Base-by-base conservation (phyloP, 2,329 filamentous ascomycete genomes). In the Anthostomella pinea region DNA sequence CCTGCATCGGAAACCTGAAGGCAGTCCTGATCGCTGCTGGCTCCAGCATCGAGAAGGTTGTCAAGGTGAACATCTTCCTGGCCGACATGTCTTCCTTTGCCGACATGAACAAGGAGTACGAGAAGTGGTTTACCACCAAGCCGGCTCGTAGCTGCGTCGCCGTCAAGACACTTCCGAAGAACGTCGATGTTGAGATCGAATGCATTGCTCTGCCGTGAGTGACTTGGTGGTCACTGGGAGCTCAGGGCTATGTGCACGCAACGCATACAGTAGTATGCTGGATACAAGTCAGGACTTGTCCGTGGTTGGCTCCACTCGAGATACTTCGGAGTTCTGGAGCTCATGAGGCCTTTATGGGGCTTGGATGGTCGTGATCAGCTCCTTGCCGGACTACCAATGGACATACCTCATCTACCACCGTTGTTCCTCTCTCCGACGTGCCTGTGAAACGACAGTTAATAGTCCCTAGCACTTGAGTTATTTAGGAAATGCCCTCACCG, bases 1-100 rank as follows among this genome's bases (percentile, higher is more conserved):
- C 73, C 49, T 79, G 75, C 65, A 73, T 87, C 63, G 71, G 85
- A 66, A 95, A 94, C 67, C 77, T 96, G 58, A 76, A 83, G 63
- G 85, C 86, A 27, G 87, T 97, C 39, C 79, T 97, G 33, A 77
- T 81, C 43, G 87, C 83, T 53, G 88, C 89, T 16, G 88, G 87
- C 35, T 90, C 85, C 15, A 79, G 76, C 34, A 75, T 97, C 41
- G 67, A 78, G 47, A 86, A 82, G 65, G 83, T 95, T 30, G 86
- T 96, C 68, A 95, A 96, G 77, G 85, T 89, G 54, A 87, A 82
- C 61, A 84, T 95, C 59, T 97, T 96, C 75, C 70, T 97, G 45
- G 83, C 85, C 33, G 85, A 94, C 66, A 97, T 97, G 91, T 78
- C 75, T 46, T 75, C 93, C 67, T 97, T 97, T 60, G 81, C 77